Conservation (phyloP, 1,284 basidiomycete species). For the Sporisorium scitamineum region DNA sequence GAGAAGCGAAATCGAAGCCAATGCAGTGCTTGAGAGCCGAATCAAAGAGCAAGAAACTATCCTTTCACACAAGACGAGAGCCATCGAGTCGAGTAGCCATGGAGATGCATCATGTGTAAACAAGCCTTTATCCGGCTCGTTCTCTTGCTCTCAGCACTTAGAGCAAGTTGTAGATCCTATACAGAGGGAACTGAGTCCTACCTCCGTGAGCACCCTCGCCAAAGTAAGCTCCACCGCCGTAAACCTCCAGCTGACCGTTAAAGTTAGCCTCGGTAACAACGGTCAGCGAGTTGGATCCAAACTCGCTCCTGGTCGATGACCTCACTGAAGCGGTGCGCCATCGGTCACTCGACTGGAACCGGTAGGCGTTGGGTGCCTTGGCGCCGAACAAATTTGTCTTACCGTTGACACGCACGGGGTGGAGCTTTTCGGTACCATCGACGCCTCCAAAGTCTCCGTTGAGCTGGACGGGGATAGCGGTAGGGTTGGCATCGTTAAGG, state of each 20-base stretch:
- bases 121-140: background rate
- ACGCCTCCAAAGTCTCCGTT: slow-evolving; percentile 56
- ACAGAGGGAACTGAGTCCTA: slow-evolving; percentile 53
- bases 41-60: background rate
- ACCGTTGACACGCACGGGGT: slow-evolving; percentile 35
- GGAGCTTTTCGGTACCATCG: slow-evolving; percentile 61
- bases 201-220: slow-evolving; percentile 60
- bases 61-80: background rate
- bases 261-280: slow-evolving; percentile 59
- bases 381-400: slow-evolving; percentile 55
- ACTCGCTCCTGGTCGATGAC: slow-evolving; percentile 48
- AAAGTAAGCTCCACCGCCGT: slow-evolving; percentile 66
- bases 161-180: slow-evolving; percentile 40
- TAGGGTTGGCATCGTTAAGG: slow-evolving; percentile 35
- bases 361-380: slow-evolving; percentile 60
- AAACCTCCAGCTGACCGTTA: slow-evolving; percentile 54
- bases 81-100: background rate
- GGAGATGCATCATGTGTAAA: no score
- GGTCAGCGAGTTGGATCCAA: slow-evolving; percentile 59
- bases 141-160: background rate
- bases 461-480: slow-evolving; percentile 49
- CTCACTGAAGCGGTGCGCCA: slow-evolving; percentile 56
- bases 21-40: background rate
- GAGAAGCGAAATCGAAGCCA: background rate
- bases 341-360: slow-evolving; percentile 56